Base-by-base conservation (phyloP, 306 rosid genomes). In the Prunus mume region DNA sequence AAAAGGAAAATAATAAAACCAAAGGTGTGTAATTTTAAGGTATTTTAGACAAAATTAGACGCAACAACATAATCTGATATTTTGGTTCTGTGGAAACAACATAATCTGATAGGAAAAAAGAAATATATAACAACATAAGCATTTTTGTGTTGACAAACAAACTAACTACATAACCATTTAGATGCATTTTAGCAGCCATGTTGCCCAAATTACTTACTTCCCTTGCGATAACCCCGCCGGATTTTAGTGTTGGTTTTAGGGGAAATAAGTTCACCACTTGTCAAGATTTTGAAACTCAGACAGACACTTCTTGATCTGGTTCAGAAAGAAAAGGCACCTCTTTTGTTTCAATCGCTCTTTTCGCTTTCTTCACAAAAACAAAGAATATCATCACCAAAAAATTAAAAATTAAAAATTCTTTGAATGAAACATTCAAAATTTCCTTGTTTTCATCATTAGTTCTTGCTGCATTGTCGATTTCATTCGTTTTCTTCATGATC, bases 321-420 rank as follows among this genome's bases (percentile, higher is more conserved):
- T 80, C 30, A 20, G 52, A 66, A 76, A 72, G 57, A 80, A 75
- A 80, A 73, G 62, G 79, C 51, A 50, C 54, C 76, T 71, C 71
- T 75, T 76, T 81, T 86, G 50, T 77, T 71, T 49, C 84, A 43
- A 77, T 77, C 68, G 63, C 77, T 68, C 57, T 47, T 71, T 84
- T 45, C 72, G 65, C 86, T 65, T 77, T 69, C 64, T 82, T 75
- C 69, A 34, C 60, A 57, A 72, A 77, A 79, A 50, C 74, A 62
- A 84, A 70, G 15, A 65, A 17, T 30, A 14, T 62, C 6, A 30
- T 20, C 58, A 50, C 51, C 25, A 30, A 25, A 11, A 27, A 34
- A 50, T 41, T 18, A 30, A 18, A 38, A 7, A 38, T 38, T 0
- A 43, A 47, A 25, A 11, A 27, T 62, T 30, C 67, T 27, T 30